Base-by-base conservation (phyloP, 345 rosid species). In the Euphorbia tirucalli region DNA sequence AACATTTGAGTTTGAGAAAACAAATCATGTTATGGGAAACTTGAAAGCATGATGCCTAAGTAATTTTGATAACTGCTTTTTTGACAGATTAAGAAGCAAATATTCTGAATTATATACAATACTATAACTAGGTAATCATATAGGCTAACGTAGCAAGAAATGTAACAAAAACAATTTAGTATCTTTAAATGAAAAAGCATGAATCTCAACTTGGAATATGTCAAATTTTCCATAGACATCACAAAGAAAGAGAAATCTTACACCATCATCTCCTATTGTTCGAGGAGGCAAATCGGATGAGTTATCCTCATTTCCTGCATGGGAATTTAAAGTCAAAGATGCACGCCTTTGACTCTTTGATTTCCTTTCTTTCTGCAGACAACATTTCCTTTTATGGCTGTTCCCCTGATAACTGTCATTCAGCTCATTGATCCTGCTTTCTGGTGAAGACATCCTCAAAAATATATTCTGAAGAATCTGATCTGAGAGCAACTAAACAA, bases 231-330 rank as follows among this genome's bases (percentile, higher is more conserved):
- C 59, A 52, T 67, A 5, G 14, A 68, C 61, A 68, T 16, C 7
- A 25, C 46, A 30, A 30, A 46, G 57, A 15, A 66, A 28, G 32
- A 27, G 70, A 55, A 39, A 69, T 30, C 63, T 69, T 22, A 69
- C 72, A 64, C 72, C 72, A 1, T 69, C 72, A 1, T 56, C 72
- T 25, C 72, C 72, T 24, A 69, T 54, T 41, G 11, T 11, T 9
- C 72, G 37, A 22, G 54, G 62, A 35, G 72, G 52, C 63, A 56
- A 55, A 15, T 37, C 31, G 5, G 7, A 55, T 37, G 39, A 21
- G 49, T 27, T 18, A 22, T 35, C 25, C 49, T 30, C 14, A 0
- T 31, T 32, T 31, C 27, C 60, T 50, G 21, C 44, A 30, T 52
- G 27, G 18, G 71, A n/a, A 52, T n/a, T n/a, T 68, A 58, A 32